A percentile compares a stretch with the other conserved stretches of the same genome.
phyloP scores from a whole-genome alignment of 768 basidiomycete species.

The Lentinula lateritia region DNA sequence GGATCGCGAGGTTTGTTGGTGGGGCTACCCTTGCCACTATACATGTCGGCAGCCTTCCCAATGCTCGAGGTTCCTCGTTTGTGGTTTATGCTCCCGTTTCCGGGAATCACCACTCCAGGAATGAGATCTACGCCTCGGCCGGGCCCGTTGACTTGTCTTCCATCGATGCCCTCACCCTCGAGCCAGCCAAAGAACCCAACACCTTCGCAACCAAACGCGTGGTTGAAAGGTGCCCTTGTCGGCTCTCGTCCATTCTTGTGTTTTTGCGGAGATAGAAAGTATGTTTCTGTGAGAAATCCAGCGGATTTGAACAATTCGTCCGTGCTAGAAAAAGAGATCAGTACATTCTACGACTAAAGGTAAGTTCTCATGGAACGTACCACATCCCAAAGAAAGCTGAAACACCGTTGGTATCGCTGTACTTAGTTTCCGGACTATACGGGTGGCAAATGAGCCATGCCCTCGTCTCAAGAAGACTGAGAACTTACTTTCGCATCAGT shows the following conservation, averaged over 20 bases:
- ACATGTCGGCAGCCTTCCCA: slow-evolving; percentile 4
- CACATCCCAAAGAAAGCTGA: slow-evolving; percentile 67
- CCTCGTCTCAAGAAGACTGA: background rate
- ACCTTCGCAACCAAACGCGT: slow-evolving; percentile 50
- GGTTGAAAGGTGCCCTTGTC: slow-evolving; percentile 62
- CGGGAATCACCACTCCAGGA: slow-evolving; percentile 10
- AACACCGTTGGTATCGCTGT: slow-evolving; percentile 57
- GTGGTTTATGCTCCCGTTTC: background rate
- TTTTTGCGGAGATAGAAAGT: slow-evolving; percentile 30
- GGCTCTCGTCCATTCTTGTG: slow-evolving; percentile 35
- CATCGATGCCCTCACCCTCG: slow-evolving; percentile 41
- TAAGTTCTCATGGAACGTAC: slow-evolving; percentile 32
- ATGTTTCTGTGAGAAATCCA: slow-evolving; percentile 69
- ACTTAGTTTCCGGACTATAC: slow-evolving; percentile 56
- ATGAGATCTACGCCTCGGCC: slow-evolving; percentile 15
- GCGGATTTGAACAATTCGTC: slow-evolving; percentile 77
- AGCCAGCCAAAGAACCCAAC: slow-evolving; percentile 70
- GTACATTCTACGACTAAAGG: background rate
- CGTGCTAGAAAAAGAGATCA: slow-evolving; percentile 33
- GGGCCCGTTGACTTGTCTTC: slow-evolving; percentile 10
- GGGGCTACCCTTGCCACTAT: background rate
- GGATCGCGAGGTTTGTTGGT: background rate
- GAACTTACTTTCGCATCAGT: slow-evolving; percentile 38
- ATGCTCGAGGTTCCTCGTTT: slow-evolving; percentile 4
- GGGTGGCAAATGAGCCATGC: background rate